Percentiles rank a stretch among this genome's conserved stretches.
phyloP scores from a whole-genome alignment of 2,329 filamentous ascomycete species.

The Claviceps pazoutovae region DNA sequence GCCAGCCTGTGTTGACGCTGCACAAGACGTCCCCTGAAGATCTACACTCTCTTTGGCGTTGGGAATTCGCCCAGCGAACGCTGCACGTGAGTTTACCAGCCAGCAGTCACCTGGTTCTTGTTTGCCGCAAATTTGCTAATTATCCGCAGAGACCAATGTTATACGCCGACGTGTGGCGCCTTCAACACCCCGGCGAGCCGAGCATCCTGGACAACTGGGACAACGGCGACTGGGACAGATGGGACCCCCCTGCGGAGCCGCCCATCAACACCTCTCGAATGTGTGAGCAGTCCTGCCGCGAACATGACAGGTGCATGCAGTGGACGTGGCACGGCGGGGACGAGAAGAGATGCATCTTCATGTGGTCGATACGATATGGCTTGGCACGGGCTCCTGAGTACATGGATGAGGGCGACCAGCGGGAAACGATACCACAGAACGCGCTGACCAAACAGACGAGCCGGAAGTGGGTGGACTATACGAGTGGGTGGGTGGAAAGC shows the following conservation, averaged over 20 bases:
- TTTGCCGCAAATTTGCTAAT: too few species aligned
- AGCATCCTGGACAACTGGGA: constrained; percentile 16
- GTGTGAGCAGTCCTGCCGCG: constrained; percentile 16
- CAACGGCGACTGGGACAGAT: constrained; percentile 19
- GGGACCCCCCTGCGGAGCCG: constrained; percentile 13
- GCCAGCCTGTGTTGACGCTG: constrained; percentile 41
- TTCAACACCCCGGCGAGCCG: constrained; percentile 19
- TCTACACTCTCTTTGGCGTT: constrained; percentile 36
- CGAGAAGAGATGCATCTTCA: constrained; percentile 16
- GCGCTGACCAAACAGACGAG: constrained; percentile 7
- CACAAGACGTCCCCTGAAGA: constrained; percentile 41
- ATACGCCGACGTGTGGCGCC: constrained; percentile 24
- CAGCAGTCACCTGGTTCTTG: too few species aligned
- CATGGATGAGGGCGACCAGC: constrained; percentile 12
- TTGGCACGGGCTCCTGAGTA: constrained; percentile 10
- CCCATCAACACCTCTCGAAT: constrained; percentile 14
- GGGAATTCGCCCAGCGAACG: constrained; percentile 36
- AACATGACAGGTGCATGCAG: constrained; percentile 14
- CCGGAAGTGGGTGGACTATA: constrained; percentile 16
- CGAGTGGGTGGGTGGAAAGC: constrained; percentile 15
- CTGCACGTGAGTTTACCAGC: constrained; percentile 15
- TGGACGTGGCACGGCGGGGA: constrained; percentile 20
- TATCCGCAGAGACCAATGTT: constrained; percentile 19
- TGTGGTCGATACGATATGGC: constrained; percentile 16
- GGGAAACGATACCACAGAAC: constrained; percentile 9